Evolutionary conservation across 768 basidiomycete species (phyloP).

Genomic region (Tephrocybe rancida): DNA sequence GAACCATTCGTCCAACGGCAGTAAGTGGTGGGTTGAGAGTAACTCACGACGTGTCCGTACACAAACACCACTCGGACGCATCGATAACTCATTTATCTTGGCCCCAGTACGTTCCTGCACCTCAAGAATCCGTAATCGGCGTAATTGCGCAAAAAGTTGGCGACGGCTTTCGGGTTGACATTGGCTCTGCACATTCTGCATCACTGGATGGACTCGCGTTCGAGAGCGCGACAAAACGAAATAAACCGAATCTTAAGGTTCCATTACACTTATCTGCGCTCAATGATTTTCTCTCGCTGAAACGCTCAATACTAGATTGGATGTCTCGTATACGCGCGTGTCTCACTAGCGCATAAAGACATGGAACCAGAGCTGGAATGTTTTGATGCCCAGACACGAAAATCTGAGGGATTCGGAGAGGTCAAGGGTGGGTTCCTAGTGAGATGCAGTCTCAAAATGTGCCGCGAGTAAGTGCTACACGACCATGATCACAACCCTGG

Average conservation of each 20-base stretch:
- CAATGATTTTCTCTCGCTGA: neutral
- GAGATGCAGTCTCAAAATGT: conserved; percentile 81
- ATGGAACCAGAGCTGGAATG: conserved; percentile 99
- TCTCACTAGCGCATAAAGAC: conserved; percentile 93
- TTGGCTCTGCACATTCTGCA: conserved; percentile 86
- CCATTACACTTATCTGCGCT: neutral
- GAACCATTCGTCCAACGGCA: conserved; percentile 69
- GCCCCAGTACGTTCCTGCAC: conserved; percentile 83
- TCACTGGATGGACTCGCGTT: conserved; percentile 90
- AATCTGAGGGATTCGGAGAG: conserved; percentile 92
- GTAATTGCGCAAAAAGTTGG: conserved; percentile 78
- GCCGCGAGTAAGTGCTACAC: conserved; percentile 67
- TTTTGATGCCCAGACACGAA: conserved; percentile 90
- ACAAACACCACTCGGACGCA: conserved; percentile 3
- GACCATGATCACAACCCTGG: neutral
- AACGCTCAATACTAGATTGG: conserved; percentile 65
- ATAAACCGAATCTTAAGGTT: conserved; percentile 92
- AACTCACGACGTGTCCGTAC: conserved; percentile 80
- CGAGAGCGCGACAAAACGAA: conserved; percentile 94
- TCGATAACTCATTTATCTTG: conserved; percentile 2
- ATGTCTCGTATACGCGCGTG: conserved; percentile 86
- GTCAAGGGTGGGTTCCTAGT: conserved; percentile 88
- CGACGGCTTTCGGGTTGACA: conserved; percentile 93
- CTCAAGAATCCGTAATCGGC: conserved; percentile 90
- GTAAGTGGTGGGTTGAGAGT: conserved; percentile 88